Base-by-base conservation (phyloP, 805 yeast genomes). In the Teunomyces funiuensis region DNA sequence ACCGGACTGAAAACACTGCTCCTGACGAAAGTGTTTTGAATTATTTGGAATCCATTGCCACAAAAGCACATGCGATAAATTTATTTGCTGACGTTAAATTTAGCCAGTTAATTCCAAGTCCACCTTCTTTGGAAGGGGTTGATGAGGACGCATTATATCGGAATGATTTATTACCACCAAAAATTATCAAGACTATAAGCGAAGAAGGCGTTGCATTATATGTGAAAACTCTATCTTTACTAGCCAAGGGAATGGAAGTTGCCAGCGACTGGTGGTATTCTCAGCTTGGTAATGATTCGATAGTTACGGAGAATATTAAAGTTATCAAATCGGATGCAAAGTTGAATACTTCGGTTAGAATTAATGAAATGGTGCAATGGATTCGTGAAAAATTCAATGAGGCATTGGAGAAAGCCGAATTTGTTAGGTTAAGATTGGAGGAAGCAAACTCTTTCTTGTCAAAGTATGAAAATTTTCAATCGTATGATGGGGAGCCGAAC, bases 251-350 rank as follows among this genome's bases (percentile, higher is more conserved):
- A 0, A 90, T 91, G 95, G 75, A 80, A 37, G 61, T 81, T 29
- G 95, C 97, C 1, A 80, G 90, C 31, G 82, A 75, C 10, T 93
- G 98, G 97, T 93, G 98, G 98, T 75, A 78, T 46, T 65, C 63
- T 27, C 69, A 66, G 22, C 47, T 47, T 37, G 56, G 51, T 30
- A 44, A 19, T 43, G 43, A 28, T 46, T 23, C 20, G 9, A 33
- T 18, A 41, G 33, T 43, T 33, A 17, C 36, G 33, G 27, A 22
- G n/a, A 15, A 15, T 10, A 33, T 13, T 17, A 18, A 10, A 22
- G 3, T 6, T 3, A 22, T 3, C 7, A 22, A 22, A 11, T 16
- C 23, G 22, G 38, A 57, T 20, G 43, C 59, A 43, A 69, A 67
- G 43, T 47, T 37, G 42, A 60, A 54, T 15, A 47, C 50, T 2